A percentile compares a stretch with the other conserved stretches of the same genome.
Conservation (phyloP, 106 monocot species). For the Dactylorhiza incarnata region DNA sequence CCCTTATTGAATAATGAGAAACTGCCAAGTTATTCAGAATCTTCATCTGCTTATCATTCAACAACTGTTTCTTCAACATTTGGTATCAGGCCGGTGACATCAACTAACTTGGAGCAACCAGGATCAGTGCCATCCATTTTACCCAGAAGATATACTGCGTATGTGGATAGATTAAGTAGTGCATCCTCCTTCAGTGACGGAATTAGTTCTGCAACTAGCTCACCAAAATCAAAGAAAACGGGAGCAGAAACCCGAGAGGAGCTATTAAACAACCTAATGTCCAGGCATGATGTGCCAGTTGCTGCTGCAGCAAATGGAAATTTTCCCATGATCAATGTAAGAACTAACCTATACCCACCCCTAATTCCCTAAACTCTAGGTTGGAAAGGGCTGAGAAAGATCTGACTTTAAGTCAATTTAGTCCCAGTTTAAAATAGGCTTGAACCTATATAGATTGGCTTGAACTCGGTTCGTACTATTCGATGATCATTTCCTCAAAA, state of each 20-base stretch:
- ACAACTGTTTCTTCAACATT: slow-evolving; percentile 25
- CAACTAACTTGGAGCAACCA: slow-evolving; percentile 29
- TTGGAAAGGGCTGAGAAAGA: too few relatives aligned
- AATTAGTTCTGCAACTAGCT: slow-evolving; percentile 34
- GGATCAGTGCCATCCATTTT: slow-evolving; percentile 24
- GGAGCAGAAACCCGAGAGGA: slow-evolving; percentile 80
- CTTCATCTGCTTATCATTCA: slow-evolving; percentile 24
- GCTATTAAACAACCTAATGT: slow-evolving; percentile 33
- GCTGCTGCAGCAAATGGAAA: slow-evolving; percentile 18
- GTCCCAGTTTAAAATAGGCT: too few relatives aligned
- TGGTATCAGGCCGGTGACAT: slow-evolving; percentile 20
- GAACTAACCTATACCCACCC: not conserved
- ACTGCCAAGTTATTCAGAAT: slow-evolving; percentile 21
- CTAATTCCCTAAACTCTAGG: too few relatives aligned
- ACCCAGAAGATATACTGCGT: slow-evolving; percentile 48
- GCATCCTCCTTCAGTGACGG: slow-evolving; percentile 49
- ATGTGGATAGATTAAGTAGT: slow-evolving; percentile 63
- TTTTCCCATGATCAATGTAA: slow-evolving; percentile 44
- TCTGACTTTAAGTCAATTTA: too few relatives aligned
- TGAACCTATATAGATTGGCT: too few relatives aligned
- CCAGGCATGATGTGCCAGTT: slow-evolving; percentile 42
- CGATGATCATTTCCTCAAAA: too few relatives aligned
- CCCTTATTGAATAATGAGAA: slow-evolving; percentile 25
- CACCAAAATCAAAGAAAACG: slow-evolving; percentile 85
- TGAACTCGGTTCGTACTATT: too few relatives aligned